These are phyloP conservation scores for Akebia trifoliata DNA, from an alignment of 164 flowering plant genomes.

Conservation along the genomic window DNA sequence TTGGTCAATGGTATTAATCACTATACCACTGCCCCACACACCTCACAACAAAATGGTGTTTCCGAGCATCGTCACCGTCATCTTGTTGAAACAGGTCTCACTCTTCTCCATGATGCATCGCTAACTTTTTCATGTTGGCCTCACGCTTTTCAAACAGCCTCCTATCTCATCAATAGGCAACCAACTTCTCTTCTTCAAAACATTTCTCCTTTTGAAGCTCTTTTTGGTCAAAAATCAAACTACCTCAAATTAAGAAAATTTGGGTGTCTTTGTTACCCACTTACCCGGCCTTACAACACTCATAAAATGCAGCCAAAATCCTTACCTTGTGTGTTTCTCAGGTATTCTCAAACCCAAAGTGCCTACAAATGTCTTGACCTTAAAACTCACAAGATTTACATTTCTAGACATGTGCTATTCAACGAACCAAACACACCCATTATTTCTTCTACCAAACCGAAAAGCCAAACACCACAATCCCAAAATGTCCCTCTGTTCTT, in stretches of 20 bases:
- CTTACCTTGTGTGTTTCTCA: not conserved
- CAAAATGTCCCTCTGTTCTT: too few species aligned
- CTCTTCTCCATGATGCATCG: not conserved
- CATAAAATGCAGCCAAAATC: not conserved
- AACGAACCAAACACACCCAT: too few species aligned
- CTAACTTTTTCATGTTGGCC: not conserved
- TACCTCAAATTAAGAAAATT: not conserved
- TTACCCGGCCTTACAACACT: not conserved
- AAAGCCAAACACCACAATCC: too few species aligned
- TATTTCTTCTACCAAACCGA: too few species aligned
- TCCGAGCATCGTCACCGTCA: not conserved
- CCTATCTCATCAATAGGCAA: not conserved
- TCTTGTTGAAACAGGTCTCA: not conserved
- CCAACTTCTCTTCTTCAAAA: not conserved
- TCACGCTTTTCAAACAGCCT: not conserved
- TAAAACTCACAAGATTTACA: not conserved
- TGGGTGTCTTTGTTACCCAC: slow-evolving; percentile 1
- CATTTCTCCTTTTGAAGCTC: not conserved
- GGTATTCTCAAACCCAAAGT: not conserved
- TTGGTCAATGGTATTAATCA: not conserved
- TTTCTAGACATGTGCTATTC: not conserved
- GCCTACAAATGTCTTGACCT: not conserved
- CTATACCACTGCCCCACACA: not conserved
- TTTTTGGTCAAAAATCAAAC: too few species aligned
- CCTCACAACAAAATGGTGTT: not conserved